phyloP scores from a whole-genome alignment of 1,284 basidiomycete species.

The Apiotrichum sp. region DNA sequence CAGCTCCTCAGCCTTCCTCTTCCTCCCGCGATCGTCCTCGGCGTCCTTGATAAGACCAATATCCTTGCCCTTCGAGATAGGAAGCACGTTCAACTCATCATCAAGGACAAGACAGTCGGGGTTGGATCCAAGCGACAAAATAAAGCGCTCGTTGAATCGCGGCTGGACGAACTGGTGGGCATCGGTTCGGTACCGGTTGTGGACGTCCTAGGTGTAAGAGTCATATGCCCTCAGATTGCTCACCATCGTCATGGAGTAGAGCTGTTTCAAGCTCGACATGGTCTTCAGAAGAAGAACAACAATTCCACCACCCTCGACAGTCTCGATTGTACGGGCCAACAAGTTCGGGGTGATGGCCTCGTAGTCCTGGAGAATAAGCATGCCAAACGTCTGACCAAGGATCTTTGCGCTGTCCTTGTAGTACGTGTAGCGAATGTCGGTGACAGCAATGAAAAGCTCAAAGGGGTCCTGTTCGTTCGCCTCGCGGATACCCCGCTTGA shows the following conservation, averaged over 20 bases:
- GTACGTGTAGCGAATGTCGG: conserved; percentile 95
- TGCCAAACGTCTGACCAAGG: conserved; percentile 94
- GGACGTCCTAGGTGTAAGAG: conserved; percentile 66
- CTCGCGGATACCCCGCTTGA: conserved; percentile 88
- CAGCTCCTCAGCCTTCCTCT: conserved; percentile 56
- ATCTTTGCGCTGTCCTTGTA: conserved; percentile 95
- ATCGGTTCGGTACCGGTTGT: conserved; percentile 84
- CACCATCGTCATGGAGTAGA: conserved; percentile 97
- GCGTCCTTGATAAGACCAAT: conserved; percentile 53
- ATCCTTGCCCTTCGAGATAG: conserved; percentile 93
- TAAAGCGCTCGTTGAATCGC: conserved; percentile 98
- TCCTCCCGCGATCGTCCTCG: conserved; percentile 41
- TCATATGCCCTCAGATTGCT: conserved; percentile 20
- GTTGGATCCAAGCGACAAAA: conserved; percentile 84
- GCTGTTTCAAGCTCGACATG: conserved; percentile 86
- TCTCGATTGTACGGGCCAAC: conserved; percentile 94
- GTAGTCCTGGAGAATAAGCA: conserved; percentile 97
- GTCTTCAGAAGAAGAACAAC: conserved; percentile 89
- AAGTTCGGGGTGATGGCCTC: conserved; percentile 98
- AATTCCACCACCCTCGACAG: conserved; percentile 93
- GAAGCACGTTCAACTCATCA: conserved; percentile 96
- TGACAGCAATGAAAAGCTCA: conserved; percentile 97
- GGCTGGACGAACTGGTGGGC: conserved; percentile 87
- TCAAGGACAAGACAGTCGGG: conserved; percentile 89
- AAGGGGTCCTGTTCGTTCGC: conserved; percentile 95